Percentiles rank a stretch among this genome's conserved stretches.
Conservation (phyloP, 306 rosid species). For the Sechiopsis laciniata region DNA sequence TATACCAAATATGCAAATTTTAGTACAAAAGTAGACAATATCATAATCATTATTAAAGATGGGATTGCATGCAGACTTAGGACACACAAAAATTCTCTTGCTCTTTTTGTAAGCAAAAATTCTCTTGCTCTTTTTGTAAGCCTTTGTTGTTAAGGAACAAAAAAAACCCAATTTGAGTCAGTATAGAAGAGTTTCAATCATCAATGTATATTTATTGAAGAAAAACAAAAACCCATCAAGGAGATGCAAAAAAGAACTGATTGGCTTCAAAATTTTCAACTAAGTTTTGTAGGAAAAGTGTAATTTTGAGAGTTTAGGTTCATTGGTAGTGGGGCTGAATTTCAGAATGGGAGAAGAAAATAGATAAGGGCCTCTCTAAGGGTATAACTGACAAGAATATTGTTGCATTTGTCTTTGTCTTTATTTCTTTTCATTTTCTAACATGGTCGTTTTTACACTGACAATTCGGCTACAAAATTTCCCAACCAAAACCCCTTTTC, state of each 20-base stretch:
- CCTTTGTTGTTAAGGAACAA: background rate
- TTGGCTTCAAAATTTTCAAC: too few species aligned
- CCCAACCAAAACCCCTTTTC: slow-evolving; percentile 13
- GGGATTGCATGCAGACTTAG: background rate
- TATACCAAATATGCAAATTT: background rate
- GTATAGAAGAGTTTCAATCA: too few species aligned
- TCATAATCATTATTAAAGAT: too few species aligned
- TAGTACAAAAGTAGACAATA: background rate
- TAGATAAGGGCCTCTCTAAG: slow-evolving; percentile 14
- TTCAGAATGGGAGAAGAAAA: background rate
- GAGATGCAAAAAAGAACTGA: background rate
- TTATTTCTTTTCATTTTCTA: slow-evolving; percentile 15
- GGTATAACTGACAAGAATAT: slow-evolving; percentile 16
- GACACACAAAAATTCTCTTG: background rate
- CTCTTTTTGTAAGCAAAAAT: background rate
- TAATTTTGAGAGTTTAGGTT: background rate
- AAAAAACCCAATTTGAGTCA: background rate
- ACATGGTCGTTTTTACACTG: slow-evolving; percentile 13
- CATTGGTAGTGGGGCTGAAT: slow-evolving; percentile 17
- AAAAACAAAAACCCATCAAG: background rate
- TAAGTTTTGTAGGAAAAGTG: background rate
- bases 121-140: background rate
- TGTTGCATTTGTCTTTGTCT: slow-evolving; percentile 15
- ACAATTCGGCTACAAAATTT: slow-evolving; percentile 15
- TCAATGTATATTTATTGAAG: too few species aligned